These are phyloP conservation scores for Pseudonitzschia delicatissima DNA, from an alignment of 108 stramenopile genomes.

Conservation along the genomic window DNA sequence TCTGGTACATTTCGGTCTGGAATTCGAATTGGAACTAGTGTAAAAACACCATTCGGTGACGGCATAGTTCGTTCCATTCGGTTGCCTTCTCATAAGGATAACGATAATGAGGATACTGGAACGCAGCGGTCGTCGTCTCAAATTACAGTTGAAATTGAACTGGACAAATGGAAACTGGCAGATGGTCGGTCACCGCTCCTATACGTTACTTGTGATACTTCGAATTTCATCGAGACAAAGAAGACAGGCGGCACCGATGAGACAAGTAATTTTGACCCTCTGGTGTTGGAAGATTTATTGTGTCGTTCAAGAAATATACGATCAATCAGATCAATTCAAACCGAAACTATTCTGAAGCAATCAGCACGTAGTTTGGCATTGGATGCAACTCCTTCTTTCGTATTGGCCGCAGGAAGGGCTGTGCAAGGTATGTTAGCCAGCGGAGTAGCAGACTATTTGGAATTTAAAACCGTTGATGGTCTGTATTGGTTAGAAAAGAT, in stretches of 20 bases:
- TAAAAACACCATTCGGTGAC: conserved; percentile 37
- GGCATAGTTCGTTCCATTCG: conserved; percentile 25
- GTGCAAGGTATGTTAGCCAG: conserved; percentile 75
- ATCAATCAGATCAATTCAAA: conserved; percentile 1
- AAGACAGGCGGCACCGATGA: not conserved
- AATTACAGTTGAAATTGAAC: conserved; percentile 3
- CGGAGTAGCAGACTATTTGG: conserved; percentile 85
- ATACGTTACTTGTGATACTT: conserved; percentile 22
- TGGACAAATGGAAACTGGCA: conserved; percentile 37
- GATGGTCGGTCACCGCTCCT: conserved; percentile 25
- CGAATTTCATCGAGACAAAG: not conserved
- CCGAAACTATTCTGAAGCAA: not conserved
- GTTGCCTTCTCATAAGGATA: not conserved
- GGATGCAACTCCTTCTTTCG: conserved; percentile 59
- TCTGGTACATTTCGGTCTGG: not conserved
- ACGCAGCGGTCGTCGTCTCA: not conserved
- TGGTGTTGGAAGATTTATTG: conserved; percentile 20
- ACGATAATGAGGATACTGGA: not conserved
- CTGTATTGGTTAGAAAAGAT: conserved; percentile 39
- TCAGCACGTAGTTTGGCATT: conserved; percentile 49
- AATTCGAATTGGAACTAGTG: conserved; percentile 23
- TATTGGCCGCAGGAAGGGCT: conserved; percentile 67
- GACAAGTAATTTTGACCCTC: not conserved
- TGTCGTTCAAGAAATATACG: conserved; percentile 3
- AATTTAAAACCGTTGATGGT: conserved; percentile 81